Percentiles rank a stretch among this genome's conserved stretches.
These are phyloP conservation scores for Tylopilus balloui DNA, from an alignment of 768 basidiomycete species.

Conservation along the genomic window DNA sequence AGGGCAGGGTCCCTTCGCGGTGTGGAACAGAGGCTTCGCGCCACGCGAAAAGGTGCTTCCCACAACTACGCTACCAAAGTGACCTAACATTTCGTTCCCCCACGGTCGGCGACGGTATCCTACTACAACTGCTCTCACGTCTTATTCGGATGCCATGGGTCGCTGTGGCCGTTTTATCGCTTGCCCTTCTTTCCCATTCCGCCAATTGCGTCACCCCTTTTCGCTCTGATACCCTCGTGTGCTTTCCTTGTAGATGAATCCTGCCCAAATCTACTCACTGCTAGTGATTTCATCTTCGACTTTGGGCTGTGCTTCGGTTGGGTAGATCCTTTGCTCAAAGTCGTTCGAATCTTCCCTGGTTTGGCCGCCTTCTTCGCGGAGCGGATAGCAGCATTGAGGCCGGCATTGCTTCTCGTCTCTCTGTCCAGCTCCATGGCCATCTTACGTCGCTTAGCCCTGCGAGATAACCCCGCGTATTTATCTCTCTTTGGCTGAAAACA, in stretches of 20 bases:
- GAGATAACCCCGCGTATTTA: constrained; percentile 78
- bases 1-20: constrained; percentile 19
- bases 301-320: constrained; percentile 33
- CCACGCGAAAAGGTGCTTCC: constrained; percentile 30
- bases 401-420: constrained; percentile 48
- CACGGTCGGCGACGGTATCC: not conserved
- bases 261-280: constrained; percentile 48
- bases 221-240: constrained; percentile 61
- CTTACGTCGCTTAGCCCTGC: constrained; percentile 83
- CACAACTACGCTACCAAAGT: constrained; percentile 4
- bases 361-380: constrained; percentile 77
- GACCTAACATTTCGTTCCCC: not conserved
- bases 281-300: constrained; percentile 29
- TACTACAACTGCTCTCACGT: too few species aligned
- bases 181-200: constrained; percentile 46
- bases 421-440: constrained; percentile 79
- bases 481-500: constrained; percentile 63
- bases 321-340: constrained; percentile 35
- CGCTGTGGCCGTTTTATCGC: constrained; percentile 17
- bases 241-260: constrained; percentile 49
- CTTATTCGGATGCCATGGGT: not conserved
- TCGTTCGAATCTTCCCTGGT: constrained; percentile 70
- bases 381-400: constrained; percentile 73
- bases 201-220: constrained; percentile 54
- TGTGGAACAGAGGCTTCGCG: constrained; percentile 15